phyloP scores from a whole-genome alignment of 1,139 yeast species.

The Blastobotrys raffinosifermentans region DNA sequence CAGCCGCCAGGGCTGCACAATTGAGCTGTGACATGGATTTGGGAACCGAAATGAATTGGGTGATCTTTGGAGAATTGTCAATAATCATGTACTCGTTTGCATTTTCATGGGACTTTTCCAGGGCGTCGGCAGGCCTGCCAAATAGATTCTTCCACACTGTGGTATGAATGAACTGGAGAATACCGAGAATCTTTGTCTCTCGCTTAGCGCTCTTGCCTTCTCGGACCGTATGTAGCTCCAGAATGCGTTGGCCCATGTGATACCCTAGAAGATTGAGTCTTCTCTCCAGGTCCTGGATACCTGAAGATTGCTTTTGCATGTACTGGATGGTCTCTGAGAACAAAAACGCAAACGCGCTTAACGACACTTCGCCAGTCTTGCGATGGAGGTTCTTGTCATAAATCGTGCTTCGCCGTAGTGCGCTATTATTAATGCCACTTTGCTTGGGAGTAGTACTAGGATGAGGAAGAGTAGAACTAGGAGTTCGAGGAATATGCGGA shows the following conservation, averaged over 20 bases:
- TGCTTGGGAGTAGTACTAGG: slow-evolving; percentile 15
- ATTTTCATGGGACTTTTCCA: slow-evolving; percentile 81
- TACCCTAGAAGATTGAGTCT: slow-evolving; percentile 73
- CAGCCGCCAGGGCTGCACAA: slow-evolving; percentile 85
- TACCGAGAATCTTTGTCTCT: slow-evolving; percentile 67
- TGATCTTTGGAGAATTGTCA: slow-evolving; percentile 72
- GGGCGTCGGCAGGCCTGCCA: slow-evolving; percentile 77
- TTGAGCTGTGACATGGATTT: slow-evolving; percentile 72
- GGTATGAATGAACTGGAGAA: slow-evolving; percentile 78
- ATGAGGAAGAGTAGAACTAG: slow-evolving; percentile 29
- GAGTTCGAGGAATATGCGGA: slow-evolving; percentile 28
- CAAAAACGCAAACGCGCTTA: slow-evolving; percentile 62
- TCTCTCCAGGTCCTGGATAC: slow-evolving; percentile 71
- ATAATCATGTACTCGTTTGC: slow-evolving; percentile 75
- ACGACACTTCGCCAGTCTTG: slow-evolving; percentile 58
- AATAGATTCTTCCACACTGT: slow-evolving; percentile 78
- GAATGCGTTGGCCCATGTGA: slow-evolving; percentile 53
- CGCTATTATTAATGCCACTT: slow-evolving; percentile 2
- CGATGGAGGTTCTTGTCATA: slow-evolving; percentile 67
- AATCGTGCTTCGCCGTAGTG: slow-evolving; percentile 31
- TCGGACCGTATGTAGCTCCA: slow-evolving; percentile 54
- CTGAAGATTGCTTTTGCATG: slow-evolving; percentile 57
- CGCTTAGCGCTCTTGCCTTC: slow-evolving; percentile 68
- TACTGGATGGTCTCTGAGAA: slow-evolving; percentile 70
- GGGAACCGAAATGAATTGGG: slow-evolving; percentile 75